phyloP scores from a whole-genome alignment of 2,329 filamentous ascomycete genomes.

The Fusarium protoensiforme region DNA sequence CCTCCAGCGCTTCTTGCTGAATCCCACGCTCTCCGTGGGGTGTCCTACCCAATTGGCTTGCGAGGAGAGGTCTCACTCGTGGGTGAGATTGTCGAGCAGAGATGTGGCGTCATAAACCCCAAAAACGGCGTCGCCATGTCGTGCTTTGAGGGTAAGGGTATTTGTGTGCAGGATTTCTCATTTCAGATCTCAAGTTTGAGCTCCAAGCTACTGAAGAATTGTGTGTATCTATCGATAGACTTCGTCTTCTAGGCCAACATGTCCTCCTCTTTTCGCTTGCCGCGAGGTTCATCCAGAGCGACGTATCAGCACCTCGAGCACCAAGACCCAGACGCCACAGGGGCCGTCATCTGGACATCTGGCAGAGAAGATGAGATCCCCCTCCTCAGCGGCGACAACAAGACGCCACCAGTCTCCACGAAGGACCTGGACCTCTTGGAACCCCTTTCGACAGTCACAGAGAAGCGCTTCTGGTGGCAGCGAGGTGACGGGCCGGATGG shows the following conservation, averaged over 20 bases:
- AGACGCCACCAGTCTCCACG: neutral
- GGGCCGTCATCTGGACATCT: neutral
- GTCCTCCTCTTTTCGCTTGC: neutral
- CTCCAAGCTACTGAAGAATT: neutral
- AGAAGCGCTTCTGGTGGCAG: conserved; percentile 3
- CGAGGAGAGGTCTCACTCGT: neutral
- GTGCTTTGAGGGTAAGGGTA: neutral
- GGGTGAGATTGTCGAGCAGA: neutral
- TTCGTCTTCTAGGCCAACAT: neutral
- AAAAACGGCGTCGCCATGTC: neutral
- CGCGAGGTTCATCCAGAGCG: neutral
- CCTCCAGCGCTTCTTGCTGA: neutral
- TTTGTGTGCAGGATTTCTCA: neutral
- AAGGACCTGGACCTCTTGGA: neutral
- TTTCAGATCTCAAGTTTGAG: neutral
- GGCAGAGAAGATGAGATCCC: conserved; percentile 1
- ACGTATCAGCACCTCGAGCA: neutral
- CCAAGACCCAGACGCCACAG: neutral
- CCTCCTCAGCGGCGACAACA: conserved; percentile 1
- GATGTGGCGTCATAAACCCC: conserved; percentile 1
- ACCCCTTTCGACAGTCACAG: neutral
- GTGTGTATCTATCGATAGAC: neutral
- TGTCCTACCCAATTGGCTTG: neutral
- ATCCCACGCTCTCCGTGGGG: neutral
- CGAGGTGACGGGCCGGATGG: neutral